These are phyloP conservation scores for Trichoderma atrobrunneum DNA, from an alignment of 2,329 filamentous ascomycete species.

Conservation along the genomic window DNA sequence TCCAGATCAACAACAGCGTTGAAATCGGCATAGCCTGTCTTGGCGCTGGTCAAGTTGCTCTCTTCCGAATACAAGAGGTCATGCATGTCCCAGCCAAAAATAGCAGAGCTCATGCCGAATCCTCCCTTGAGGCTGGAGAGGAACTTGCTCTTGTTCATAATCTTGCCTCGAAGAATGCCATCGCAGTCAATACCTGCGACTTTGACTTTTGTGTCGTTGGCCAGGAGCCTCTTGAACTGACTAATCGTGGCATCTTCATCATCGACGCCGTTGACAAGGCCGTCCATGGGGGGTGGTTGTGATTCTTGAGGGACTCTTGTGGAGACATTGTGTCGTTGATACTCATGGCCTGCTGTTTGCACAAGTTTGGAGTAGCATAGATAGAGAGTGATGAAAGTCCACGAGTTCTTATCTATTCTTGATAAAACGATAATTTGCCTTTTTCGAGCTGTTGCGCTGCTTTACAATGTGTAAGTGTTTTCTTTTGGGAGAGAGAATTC, in stretches of 20 bases:
- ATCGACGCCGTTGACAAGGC: no score
- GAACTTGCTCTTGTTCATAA: not conserved
- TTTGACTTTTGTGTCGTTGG: not conserved
- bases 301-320: not conserved
- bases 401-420: not conserved
- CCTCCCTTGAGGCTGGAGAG: not conserved
- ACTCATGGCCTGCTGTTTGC: not conserved
- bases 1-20: not conserved
- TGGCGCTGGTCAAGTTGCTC: not conserved
- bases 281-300: not conserved
- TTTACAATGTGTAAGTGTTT: not conserved
- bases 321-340: not conserved
- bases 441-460: not conserved
- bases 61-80: not conserved
- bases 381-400: not conserved
- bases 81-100: not conserved
- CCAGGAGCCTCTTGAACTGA: not conserved
- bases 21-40: not conserved
- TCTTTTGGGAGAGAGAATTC: not conserved
- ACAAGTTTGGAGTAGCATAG: not conserved
- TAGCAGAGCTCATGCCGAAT: not conserved
- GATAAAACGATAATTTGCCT: not conserved
- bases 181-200: not conserved
- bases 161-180: not conserved
- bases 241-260: not conserved